Conservation (phyloP, 352 stramenopile species). For the Poterioochromonas sp. region DNA sequence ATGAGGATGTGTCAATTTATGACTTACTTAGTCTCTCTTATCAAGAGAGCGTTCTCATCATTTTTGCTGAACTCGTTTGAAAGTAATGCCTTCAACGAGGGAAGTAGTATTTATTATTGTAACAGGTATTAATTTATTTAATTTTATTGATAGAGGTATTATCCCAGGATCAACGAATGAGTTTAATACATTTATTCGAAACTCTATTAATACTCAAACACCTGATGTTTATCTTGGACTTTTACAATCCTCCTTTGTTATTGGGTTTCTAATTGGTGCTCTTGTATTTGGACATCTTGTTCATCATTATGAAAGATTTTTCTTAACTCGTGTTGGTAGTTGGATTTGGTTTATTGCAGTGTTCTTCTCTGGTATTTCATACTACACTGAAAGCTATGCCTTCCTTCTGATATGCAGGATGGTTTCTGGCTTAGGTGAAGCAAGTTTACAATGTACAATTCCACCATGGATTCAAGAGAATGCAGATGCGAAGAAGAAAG, state of each 20-base stretch:
- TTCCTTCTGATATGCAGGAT: slow-evolving; percentile 73
- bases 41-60: no score
- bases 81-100: no score
- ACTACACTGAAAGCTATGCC: slow-evolving; percentile 66
- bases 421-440: slow-evolving; percentile 74
- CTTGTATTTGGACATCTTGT: slow-evolving; percentile 78
- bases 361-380: slow-evolving; percentile 64
- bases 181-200: slow-evolving; percentile 78
- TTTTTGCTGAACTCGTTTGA: no score
- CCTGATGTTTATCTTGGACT: slow-evolving; percentile 61
- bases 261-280: slow-evolving; percentile 76
- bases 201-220: slow-evolving; percentile 16
- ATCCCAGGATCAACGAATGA: slow-evolving; percentile 80
- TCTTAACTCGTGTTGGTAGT: slow-evolving; percentile 73
- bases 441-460: slow-evolving; percentile 81
- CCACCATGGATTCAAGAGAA: slow-evolving; percentile 81
- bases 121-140: slow-evolving; percentile 63
- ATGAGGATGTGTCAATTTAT: no score
- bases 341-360: slow-evolving; percentile 74
- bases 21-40: no score
- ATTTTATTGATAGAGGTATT: slow-evolving; percentile 87
- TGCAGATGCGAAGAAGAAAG: slow-evolving; percentile 54
- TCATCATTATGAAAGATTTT: slow-evolving; percentile 73
- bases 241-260: slow-evolving; percentile 82
- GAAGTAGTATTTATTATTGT: slow-evolving; percentile 6